Percentiles rank a stretch among this genome's conserved stretches.
Evolutionary conservation across 305 asterid species (phyloP).

Genomic region (Solanum hybrid): DNA sequence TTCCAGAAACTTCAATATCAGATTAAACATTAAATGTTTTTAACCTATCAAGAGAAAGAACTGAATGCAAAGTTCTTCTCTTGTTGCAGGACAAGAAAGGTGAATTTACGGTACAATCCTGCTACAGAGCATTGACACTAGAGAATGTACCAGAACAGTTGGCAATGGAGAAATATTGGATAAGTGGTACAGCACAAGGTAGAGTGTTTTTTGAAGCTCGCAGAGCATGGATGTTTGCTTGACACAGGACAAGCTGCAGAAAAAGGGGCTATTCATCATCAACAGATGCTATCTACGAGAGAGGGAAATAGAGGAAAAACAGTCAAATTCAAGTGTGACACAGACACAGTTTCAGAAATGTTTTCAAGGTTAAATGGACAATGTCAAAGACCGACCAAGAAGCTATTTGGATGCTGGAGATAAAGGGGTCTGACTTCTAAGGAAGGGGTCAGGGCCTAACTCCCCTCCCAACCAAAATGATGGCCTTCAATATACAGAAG

Average conservation of each 20-base stretch:
- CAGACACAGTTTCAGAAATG: neutral
- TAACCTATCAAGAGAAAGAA: neutral
- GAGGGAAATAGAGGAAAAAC: neutral
- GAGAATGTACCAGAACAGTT: neutral
- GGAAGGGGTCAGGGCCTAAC: neutral
- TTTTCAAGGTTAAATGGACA: conserved; percentile 1
- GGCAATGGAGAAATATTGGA: neutral
- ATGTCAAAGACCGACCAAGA: neutral
- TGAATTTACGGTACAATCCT: neutral
- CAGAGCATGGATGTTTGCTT: neutral
- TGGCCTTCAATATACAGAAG: neutral
- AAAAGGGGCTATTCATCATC: neutral
- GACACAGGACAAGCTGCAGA: neutral
- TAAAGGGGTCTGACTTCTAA: neutral
- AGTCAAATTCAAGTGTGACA: neutral
- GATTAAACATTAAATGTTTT: neutral
- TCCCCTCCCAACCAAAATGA: neutral
- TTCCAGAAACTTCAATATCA: neutral
- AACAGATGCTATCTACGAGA: neutral
- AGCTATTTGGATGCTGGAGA: neutral
- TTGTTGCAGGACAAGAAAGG: conserved; percentile 2
- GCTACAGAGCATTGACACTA: neutral
- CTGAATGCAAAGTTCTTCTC: neutral
- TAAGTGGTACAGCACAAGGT: neutral
- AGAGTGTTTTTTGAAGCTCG: neutral